Conservation (phyloP, 352 stramenopile genomes). For the Pythium rhizo-oryzae region DNA sequence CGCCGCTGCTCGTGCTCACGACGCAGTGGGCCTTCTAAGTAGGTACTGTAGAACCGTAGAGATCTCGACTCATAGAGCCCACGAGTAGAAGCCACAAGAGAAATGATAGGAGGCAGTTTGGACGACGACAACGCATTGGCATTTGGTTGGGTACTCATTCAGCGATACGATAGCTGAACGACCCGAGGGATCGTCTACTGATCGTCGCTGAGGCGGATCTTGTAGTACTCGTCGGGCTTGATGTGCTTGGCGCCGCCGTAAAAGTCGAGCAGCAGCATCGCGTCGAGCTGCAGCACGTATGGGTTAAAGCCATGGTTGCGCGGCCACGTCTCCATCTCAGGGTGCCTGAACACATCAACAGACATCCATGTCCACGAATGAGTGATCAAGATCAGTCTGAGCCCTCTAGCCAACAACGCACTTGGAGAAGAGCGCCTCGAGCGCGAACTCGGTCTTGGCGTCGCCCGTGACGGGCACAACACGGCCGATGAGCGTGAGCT, state of each 20-base stretch:
- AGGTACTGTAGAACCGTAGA: neutral
- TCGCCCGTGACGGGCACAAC: constrained; percentile 49
- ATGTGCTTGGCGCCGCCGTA: constrained; percentile 76
- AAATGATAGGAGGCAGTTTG: neutral
- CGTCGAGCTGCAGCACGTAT: constrained; percentile 59
- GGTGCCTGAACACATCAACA: constrained; percentile 38
- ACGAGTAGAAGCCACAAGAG: neutral
- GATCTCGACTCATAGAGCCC: neutral
- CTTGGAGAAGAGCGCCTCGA: constrained; percentile 74
- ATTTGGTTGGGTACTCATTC: neutral
- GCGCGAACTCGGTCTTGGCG: constrained; percentile 41
- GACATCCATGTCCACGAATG: neutral
- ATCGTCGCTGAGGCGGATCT: constrained; percentile 37
- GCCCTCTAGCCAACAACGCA: constrained; percentile 21
- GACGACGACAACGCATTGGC: neutral
- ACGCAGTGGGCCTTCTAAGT: constrained; percentile 84
- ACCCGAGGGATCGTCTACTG: neutral
- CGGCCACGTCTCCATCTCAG: constrained; percentile 70
- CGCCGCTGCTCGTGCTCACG: constrained; percentile 71
- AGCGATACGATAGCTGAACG: neutral
- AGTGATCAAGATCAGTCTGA: neutral
- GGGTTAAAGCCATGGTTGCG: constrained; percentile 54
- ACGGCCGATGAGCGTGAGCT: constrained; percentile 55
- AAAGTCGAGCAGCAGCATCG: constrained; percentile 70
- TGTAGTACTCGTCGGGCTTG: constrained; percentile 64